These are phyloP conservation scores for Umbelopsis isabellina DNA, from an alignment of 192 early-diverging fungal species.

Conservation along the genomic window DNA sequence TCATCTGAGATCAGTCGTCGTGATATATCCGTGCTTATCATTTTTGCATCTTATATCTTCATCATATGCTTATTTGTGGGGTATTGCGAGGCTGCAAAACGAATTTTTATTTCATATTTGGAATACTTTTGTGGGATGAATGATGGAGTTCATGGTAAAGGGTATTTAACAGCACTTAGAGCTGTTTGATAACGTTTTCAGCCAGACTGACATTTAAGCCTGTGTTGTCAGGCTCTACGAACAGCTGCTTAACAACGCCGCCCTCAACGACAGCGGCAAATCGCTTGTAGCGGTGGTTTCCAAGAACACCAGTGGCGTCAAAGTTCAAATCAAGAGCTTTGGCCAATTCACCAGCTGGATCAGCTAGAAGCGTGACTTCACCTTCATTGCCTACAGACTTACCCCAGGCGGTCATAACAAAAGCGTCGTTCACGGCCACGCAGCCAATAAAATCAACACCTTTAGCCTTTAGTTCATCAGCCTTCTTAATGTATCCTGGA, in stretches of 20 bases:
- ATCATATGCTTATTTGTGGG: too few relatives aligned
- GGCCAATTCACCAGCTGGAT: constrained; percentile 54
- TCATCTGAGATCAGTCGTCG: too few relatives aligned
- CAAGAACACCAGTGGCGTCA: constrained; percentile 62
- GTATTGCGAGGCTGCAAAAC: not conserved
- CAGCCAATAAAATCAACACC: constrained; percentile 59
- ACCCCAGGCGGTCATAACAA: constrained; percentile 66
- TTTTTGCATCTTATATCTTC: too few relatives aligned
- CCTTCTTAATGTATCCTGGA: constrained; percentile 53
- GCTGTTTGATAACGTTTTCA: constrained; percentile 46
- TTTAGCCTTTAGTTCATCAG: constrained; percentile 49
- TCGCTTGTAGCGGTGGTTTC: constrained; percentile 52
- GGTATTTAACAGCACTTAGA: constrained; percentile 29
- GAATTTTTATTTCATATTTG: not conserved
- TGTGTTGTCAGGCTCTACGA: constrained; percentile 56
- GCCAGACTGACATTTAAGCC: constrained; percentile 52
- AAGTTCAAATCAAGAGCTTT: constrained; percentile 56
- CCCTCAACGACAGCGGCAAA: constrained; percentile 58
- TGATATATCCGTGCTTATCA: too few relatives aligned
- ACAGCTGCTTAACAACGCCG: constrained; percentile 25
- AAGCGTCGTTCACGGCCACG: constrained; percentile 54
- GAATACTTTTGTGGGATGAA: not conserved
- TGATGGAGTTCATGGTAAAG: not conserved
- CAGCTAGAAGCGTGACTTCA: constrained; percentile 57
- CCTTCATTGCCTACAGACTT: constrained; percentile 32